Percentiles rank a stretch among this genome's conserved stretches.
These are phyloP conservation scores for Aspergillus avenaceus DNA, from an alignment of 495 filamentous ascomycete species.

Conservation along the genomic window DNA sequence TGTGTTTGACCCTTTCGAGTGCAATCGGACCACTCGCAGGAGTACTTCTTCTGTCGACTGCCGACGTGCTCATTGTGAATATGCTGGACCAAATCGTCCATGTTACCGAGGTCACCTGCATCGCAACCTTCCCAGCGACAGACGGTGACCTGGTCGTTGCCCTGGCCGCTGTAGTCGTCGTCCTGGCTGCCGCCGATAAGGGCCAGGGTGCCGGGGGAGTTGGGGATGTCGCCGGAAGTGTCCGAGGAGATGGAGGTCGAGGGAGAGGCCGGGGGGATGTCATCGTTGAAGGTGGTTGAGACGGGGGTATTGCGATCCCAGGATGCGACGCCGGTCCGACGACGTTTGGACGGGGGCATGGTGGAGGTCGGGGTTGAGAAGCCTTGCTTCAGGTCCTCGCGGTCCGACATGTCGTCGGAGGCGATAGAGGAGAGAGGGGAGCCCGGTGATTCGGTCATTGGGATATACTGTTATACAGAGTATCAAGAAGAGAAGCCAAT, in stretches of 20 bases:
- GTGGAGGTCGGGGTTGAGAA: conserved; percentile 38
- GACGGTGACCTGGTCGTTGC: conserved; percentile 76
- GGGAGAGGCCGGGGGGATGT: conserved; percentile 36
- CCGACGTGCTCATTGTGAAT: conserved; percentile 93
- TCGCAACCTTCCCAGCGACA: conserved; percentile 88
- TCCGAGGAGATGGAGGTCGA: conserved; percentile 74
- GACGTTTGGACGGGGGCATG: conserved; percentile 51
- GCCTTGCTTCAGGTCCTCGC: conserved; percentile 45
- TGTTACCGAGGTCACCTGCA: conserved; percentile 77
- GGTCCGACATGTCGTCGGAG: conserved; percentile 44
- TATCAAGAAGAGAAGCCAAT: neutral
- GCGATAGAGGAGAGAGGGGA: conserved; percentile 51
- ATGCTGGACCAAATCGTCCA: conserved; percentile 90
- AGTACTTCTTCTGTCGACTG: conserved; percentile 75
- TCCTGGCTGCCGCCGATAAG: conserved; percentile 56
- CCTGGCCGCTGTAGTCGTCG: conserved; percentile 73
- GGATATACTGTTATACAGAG: conserved; percentile 1
- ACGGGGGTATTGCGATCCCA: conserved; percentile 49
- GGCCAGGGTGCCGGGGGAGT: conserved; percentile 39
- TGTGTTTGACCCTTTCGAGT: conserved; percentile 81
- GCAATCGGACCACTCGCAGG: conserved; percentile 93
- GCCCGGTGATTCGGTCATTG: conserved; percentile 47
- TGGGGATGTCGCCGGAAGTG: conserved; percentile 72
- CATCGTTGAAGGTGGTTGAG: conserved; percentile 37
- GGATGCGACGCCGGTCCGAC: conserved; percentile 44